Evolutionary conservation across 164 flowering plant genomes (phyloP).

Genomic region (Liquidambar formosana): DNA sequence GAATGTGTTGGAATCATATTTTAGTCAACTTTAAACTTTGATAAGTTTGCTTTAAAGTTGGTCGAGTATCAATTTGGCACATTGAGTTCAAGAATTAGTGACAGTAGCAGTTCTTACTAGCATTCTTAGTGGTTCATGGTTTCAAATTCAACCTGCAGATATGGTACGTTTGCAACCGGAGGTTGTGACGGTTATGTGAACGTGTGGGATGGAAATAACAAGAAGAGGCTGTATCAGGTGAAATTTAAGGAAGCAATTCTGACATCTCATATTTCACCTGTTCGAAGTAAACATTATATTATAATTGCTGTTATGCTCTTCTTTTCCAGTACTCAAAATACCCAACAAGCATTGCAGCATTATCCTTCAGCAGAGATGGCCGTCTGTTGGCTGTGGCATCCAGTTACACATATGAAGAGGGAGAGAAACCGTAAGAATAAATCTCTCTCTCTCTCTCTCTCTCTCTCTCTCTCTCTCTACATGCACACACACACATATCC

Average conservation of each 20-base stretch:
- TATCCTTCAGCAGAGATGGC: conserved; percentile 94
- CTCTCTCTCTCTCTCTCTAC: background rate
- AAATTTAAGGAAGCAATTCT: background rate
- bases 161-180: conserved; percentile 95
- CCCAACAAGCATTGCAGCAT: conserved; percentile 85
- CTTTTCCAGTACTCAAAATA: conserved; percentile 70
- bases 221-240: conserved; percentile 95
- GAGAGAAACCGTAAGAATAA: conserved; percentile 70
- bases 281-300: background rate
- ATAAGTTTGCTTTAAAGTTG: background rate
- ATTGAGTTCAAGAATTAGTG: background rate
- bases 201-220: conserved; percentile 94
- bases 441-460: conserved; percentile 12
- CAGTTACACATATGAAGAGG: conserved; percentile 92
- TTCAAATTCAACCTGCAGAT: conserved; percentile 42
- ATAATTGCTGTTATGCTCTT: background rate
- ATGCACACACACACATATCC: no score
- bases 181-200: conserved; percentile 96
- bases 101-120: background rate
- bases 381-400: conserved; percentile 89
- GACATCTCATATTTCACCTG: background rate
- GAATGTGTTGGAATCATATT: no score
- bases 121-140: background rate
- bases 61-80: background rate
- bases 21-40: no score